Evolutionary conservation across 441 rosid genomes (phyloP), one percentile per base, ranked within the genome.

Genomic region (Euphorbia corollata): DNA sequence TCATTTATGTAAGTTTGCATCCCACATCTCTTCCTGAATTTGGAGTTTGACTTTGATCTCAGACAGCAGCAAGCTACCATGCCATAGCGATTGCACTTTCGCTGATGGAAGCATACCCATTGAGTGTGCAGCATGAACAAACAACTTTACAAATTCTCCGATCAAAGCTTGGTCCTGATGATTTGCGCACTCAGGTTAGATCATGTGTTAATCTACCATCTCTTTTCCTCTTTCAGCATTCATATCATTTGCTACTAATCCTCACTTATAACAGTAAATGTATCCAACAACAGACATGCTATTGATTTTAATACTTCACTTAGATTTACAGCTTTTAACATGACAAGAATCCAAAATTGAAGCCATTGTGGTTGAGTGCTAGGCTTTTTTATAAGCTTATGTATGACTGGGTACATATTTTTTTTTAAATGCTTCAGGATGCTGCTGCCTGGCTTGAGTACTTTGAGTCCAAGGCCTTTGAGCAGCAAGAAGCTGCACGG

Each of bases 361-460:
- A 16, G 50, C 24, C 13, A 2, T 22, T 54, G 51, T 34, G 19
- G 57, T 64, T 3, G 24, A 13, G 58, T 16, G 38, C 51, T 57
- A n/a, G n/a, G n/a, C n/a, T n/a, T n/a, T 18, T 58, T 7, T 54
- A 12, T 43, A 15, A 20, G 13, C 57, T 16, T 18, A 5, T 16
- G 6, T 20, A 1, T 15, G 22, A 32, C 13, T 13, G 51, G n/a
- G 41, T 19, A 15, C 15, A 20, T 64, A 18, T 16, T 24, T 41
- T 71, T n/a, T 12, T 60, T 60, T 23, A 53, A 57, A 74, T 67
- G 55, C 57, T 71, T 51, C 77, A 87, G 92, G 90, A 87, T 78
- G 88, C 92, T 80, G 90, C 87, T 71, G 90, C 90, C 53, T 87
- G 90, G 92, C 92, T 85, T 41, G 88, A 85, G 71, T 87, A 87